phyloP scores from a whole-genome alignment of 108 stramenopile species.

The Schizochytrium sp. region DNA sequence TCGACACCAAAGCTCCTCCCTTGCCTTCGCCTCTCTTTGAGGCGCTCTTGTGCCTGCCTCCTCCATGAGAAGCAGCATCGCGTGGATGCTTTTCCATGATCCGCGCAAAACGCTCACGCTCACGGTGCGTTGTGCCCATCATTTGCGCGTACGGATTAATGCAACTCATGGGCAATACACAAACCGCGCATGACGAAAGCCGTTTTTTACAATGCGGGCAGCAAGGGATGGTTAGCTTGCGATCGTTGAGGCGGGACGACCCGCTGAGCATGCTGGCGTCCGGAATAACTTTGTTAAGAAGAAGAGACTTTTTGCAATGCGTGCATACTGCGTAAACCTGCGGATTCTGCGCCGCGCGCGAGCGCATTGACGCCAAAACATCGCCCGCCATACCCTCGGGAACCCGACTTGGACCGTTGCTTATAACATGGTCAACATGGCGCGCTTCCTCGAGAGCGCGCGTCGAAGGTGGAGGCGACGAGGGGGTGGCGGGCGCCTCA shows the following conservation, averaged over 20 bases:
- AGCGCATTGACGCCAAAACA: background rate
- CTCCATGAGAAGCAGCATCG: background rate
- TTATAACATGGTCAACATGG: no score
- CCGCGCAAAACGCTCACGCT: background rate
- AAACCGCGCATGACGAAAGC: background rate
- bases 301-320: background rate
- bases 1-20: background rate
- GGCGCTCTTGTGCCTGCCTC: background rate
- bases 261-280: background rate
- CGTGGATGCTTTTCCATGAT: no score
- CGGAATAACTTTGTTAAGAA: background rate
- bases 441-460: no score
- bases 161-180: background rate
- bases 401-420: no score
- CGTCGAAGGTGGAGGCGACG: background rate
- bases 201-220: background rate
- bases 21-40: background rate
- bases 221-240: conserved; percentile 10
- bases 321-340: background rate
- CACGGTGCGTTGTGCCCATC: background rate
- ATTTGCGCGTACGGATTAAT: background rate
- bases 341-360: background rate
- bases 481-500: background rate
- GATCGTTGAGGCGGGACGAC: background rate
- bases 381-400: background rate